These are phyloP conservation scores for Plicaturopsis crispa DNA, from an alignment of 768 basidiomycete genomes.

Conservation along the genomic window DNA sequence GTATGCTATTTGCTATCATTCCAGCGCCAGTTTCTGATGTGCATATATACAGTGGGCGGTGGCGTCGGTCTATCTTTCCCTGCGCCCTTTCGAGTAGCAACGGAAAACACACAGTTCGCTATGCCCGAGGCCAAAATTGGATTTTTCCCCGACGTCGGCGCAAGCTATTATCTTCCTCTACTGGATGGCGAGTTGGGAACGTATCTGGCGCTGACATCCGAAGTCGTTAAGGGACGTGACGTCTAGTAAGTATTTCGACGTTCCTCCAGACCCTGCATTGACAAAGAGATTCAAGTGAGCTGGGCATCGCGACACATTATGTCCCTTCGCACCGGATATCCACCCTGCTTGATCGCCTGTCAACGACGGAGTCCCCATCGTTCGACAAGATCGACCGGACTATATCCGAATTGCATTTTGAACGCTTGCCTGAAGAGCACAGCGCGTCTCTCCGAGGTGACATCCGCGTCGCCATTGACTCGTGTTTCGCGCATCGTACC, in stretches of 20 bases:
- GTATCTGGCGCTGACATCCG: conserved; percentile 86
- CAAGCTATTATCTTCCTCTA: conserved; percentile 80
- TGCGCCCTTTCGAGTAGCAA: conserved; percentile 88
- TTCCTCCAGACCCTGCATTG: conserved; percentile 4
- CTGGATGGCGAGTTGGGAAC: conserved; percentile 90
- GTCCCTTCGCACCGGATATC: conserved; percentile 73
- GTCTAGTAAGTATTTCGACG: conserved; percentile 61
- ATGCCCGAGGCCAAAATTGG: conserved; percentile 98
- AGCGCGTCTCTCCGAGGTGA: conserved; percentile 47
- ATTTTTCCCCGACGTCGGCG: conserved; percentile 90
- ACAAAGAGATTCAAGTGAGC: conserved; percentile 49
- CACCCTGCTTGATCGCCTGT: conserved; percentile 60
- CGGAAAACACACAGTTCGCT: conserved; percentile 83
- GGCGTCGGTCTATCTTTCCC: conserved; percentile 83
- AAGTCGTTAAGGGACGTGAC: conserved; percentile 64
- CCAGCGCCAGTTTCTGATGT: conserved; percentile 5
- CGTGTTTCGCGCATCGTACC: conserved; percentile 62
- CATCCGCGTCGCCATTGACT: conserved; percentile 72
- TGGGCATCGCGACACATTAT: conserved; percentile 92
- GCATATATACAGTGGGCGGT: conserved; percentile 70
- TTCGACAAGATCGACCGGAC: conserved; percentile 55
- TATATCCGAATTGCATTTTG: conserved; percentile 54
- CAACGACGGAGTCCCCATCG: conserved; percentile 24
- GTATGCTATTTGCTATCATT: conserved; percentile 40
- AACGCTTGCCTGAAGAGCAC: conserved; percentile 51